Percentiles rank a stretch among this genome's conserved stretches.
phyloP scores from a whole-genome alignment of 2,329 filamentous ascomycete genomes.

The Pseudogymnoascus sp. region DNA sequence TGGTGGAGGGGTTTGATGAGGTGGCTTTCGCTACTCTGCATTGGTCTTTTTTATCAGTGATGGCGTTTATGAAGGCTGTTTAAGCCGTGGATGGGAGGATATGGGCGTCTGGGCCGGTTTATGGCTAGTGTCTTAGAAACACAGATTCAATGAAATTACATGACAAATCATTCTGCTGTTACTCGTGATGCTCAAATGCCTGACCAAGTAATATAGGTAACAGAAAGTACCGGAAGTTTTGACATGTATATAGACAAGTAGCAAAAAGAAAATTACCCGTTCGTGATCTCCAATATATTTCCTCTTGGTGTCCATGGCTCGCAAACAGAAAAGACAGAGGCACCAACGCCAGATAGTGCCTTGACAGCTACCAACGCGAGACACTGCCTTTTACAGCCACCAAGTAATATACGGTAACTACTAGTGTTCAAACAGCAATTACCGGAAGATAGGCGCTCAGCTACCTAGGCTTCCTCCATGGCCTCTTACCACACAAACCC shows the following conservation, averaged over 20 bases:
- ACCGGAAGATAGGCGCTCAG: background rate
- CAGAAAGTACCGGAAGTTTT: too few species aligned
- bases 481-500: too few species aligned
- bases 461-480: too few species aligned
- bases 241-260: too few species aligned
- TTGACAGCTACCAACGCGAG: too few species aligned
- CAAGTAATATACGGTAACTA: background rate
- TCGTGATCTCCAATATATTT: too few species aligned
- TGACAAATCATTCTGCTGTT: constrained; percentile 3
- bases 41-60: background rate
- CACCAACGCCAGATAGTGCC: too few species aligned
- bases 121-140: constrained; percentile 7
- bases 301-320: too few species aligned
- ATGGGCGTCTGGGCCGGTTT: constrained; percentile 6
- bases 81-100: constrained; percentile 5
- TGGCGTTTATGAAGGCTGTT: constrained; percentile 7
- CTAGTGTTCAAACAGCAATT: background rate
- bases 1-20: background rate
- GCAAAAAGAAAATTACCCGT: too few species aligned
- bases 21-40: background rate
- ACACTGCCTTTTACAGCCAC: too few species aligned
- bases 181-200: background rate
- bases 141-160: constrained; percentile 6
- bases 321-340: too few species aligned
- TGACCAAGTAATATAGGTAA: background rate